Evolutionary conservation across 2,329 filamentous ascomycete genomes (phyloP).

Genomic region (Venturia nashicola): DNA sequence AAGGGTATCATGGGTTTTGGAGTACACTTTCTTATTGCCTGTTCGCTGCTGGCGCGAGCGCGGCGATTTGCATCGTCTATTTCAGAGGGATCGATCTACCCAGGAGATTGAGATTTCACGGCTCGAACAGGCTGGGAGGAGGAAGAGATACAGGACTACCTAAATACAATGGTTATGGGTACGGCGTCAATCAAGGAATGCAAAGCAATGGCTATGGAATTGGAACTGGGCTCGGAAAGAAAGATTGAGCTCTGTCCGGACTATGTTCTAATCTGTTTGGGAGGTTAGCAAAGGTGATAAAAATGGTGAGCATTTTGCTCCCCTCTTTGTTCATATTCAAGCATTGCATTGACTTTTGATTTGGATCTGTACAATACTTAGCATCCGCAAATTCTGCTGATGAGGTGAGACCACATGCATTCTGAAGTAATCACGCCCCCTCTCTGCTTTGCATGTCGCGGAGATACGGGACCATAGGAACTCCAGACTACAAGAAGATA

Average conservation of each 20-base stretch:
- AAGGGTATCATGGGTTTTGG: slow-evolving; percentile 39
- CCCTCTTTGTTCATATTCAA: not conserved
- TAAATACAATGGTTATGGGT: slow-evolving; percentile 24
- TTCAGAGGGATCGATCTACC: slow-evolving; percentile 41
- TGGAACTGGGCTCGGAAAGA: slow-evolving; percentile 29
- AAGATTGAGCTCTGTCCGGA: slow-evolving; percentile 18
- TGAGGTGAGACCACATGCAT: too few relatives aligned
- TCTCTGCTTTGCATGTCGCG: too few relatives aligned
- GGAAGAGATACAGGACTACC: slow-evolving; percentile 18
- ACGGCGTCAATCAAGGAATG: slow-evolving; percentile 17
- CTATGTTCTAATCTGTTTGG: not conserved
- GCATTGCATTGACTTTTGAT: not conserved
- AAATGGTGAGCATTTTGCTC: not conserved
- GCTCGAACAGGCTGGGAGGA: slow-evolving; percentile 36
- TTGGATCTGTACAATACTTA: not conserved
- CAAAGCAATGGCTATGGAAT: slow-evolving; percentile 28
- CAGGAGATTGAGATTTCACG: slow-evolving; percentile 41
- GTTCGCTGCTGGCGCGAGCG: slow-evolving; percentile 33
- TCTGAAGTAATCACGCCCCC: too few relatives aligned
- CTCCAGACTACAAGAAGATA: too few relatives aligned
- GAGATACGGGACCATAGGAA: too few relatives aligned
- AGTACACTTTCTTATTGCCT: slow-evolving; percentile 38
- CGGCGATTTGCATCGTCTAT: slow-evolving; percentile 41
- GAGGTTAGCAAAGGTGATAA: not conserved
- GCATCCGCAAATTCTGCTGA: not conserved